Evolutionary conservation across 1,139 yeast species (phyloP).

Genomic region (Lodderomyces jiufengensis): DNA sequence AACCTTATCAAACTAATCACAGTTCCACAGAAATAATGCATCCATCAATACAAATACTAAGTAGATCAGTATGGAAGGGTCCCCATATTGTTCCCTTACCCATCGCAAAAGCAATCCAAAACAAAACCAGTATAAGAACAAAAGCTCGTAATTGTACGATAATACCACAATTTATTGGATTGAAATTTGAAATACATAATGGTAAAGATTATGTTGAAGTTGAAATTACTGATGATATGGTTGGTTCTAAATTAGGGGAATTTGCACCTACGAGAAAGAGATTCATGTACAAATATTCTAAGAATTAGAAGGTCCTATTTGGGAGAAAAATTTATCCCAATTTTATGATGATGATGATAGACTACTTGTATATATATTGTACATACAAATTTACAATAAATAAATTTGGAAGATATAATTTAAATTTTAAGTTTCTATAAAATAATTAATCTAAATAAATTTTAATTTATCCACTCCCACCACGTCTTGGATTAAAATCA

Average conservation of each 20-base stretch:
- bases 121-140: constrained; percentile 85
- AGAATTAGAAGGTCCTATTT: constrained; percentile 33
- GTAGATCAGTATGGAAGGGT: constrained; percentile 83
- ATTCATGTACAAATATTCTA: constrained; percentile 74
- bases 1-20: constrained; percentile 2
- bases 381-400: too few relatives aligned
- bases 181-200: constrained; percentile 90
- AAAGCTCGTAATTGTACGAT: constrained; percentile 94
- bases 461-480: constrained; percentile 5
- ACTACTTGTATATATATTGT: constrained; percentile 1
- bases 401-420: too few relatives aligned
- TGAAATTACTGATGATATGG: constrained; percentile 91
- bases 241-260: constrained; percentile 94
- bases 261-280: constrained; percentile 91
- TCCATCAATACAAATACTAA: constrained; percentile 49
- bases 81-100: constrained; percentile 95
- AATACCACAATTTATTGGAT: constrained; percentile 91
- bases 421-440: background rate
- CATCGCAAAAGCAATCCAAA: constrained; percentile 74
- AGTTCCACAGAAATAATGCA: constrained; percentile 45
- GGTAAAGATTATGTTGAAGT: constrained; percentile 92
- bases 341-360: background rate
- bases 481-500: constrained; percentile 38
- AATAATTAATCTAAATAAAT: background rate
- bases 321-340: too few relatives aligned